Evolutionary conservation across 2,329 filamentous ascomycete species (phyloP).

Genomic region (Sporothrix schenckii): DNA sequence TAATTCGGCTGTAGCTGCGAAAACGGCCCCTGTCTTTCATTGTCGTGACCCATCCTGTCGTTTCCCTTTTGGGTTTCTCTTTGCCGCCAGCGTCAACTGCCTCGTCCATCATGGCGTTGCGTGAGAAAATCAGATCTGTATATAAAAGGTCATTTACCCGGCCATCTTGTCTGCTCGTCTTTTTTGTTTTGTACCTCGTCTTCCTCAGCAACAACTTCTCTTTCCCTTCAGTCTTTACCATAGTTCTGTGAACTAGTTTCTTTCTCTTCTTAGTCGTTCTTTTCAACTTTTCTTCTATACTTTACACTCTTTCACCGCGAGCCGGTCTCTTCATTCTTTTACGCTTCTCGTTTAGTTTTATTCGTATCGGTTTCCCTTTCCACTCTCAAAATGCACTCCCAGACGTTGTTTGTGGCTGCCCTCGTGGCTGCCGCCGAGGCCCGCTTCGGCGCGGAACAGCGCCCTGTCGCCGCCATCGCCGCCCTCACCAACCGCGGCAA

Average conservation of each 20-base stretch:
- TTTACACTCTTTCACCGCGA: constrained; percentile 26
- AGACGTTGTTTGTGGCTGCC: constrained; percentile 47
- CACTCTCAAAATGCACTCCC: constrained; percentile 49
- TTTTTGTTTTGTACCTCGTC: neutral
- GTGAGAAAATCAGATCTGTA: neutral
- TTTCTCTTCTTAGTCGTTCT: constrained; percentile 32
- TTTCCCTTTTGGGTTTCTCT: neutral
- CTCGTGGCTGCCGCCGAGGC: constrained; percentile 53
- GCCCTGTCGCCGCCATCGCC: constrained; percentile 58
- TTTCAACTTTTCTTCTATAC: neutral
- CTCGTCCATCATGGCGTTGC: constrained; percentile 5
- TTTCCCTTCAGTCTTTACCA: constrained; percentile 30
- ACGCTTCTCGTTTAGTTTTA: neutral
- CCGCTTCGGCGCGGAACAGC: constrained; percentile 67
- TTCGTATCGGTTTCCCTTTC: neutral
- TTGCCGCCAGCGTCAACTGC: neutral
- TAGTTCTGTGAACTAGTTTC: constrained; percentile 34
- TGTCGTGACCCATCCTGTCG: constrained; percentile 5
- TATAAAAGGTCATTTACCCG: constrained; percentile 27
- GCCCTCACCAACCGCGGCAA: constrained; percentile 55
- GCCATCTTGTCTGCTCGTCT: neutral
- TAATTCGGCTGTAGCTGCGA: constrained; percentile 3
- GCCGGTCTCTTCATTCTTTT: constrained; percentile 21
- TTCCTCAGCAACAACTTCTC: constrained; percentile 11
- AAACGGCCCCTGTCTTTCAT: neutral